Conservation (phyloP, 345 rosid species). For the Salix dunnii region DNA sequence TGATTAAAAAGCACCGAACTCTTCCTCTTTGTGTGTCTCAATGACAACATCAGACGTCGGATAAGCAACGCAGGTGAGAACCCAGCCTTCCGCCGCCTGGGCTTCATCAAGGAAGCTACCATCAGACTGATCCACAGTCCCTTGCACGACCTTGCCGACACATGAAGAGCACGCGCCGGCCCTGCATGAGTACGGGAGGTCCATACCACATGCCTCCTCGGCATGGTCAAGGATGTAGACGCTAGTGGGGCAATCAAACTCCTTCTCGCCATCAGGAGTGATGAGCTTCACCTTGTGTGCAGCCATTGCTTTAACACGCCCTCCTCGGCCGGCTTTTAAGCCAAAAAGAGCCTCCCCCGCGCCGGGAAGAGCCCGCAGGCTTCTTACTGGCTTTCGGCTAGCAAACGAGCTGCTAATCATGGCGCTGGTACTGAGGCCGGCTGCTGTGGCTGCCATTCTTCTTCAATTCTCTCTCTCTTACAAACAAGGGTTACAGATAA, state of each 20-base stretch:
- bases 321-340: constrained; percentile 47
- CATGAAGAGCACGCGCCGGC: constrained; percentile 94
- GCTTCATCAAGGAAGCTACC: constrained; percentile 81
- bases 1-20: constrained; percentile 32
- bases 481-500: no score
- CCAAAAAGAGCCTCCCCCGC: constrained; percentile 56
- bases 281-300: constrained; percentile 66
- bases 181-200: constrained; percentile 91
- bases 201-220: constrained; percentile 61
- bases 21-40: constrained; percentile 94
- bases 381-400: constrained; percentile 37
- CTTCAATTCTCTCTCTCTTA: not conserved
- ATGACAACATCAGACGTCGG: constrained; percentile 51
- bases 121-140: constrained; percentile 75
- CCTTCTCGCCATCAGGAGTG: constrained; percentile 62
- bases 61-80: constrained; percentile 81
- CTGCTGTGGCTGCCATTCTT: constrained; percentile 49
- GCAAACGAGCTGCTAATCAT: constrained; percentile 59
- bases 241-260: constrained; percentile 53
- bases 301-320: constrained; percentile 60
- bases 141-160: constrained; percentile 54
- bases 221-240: constrained; percentile 64
- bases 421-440: constrained; percentile 46
- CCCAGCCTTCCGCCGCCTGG: constrained; percentile 57
- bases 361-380: constrained; percentile 47